Base-by-base conservation (phyloP, 2,329 filamentous ascomycete species). In the Botrytis porri region DNA sequence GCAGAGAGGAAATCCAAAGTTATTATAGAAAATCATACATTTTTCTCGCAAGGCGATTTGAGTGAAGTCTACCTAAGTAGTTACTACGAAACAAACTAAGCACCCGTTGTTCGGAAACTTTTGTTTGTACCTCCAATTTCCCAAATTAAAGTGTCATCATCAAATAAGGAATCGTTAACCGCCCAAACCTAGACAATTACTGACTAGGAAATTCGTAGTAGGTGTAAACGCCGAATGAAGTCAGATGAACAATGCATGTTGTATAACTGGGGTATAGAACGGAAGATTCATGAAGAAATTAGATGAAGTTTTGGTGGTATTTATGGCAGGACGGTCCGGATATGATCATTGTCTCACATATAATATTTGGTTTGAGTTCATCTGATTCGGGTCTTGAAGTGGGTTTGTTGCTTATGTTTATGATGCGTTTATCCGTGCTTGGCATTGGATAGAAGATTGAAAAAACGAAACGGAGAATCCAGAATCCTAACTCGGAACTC, bases 301-400 rank as follows among this genome's bases (percentile, higher is more conserved):
- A 59, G 35, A 65, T 72, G 39, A 60, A 51, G 37, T 43, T 54
- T 29, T 63, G 41, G n/a, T 39, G 69, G 6, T 54, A 29, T 69
- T 70, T 22, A 71, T 59, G 73, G 73, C 66, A 73, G 48, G 69
- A 64, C 73, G 73, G 71, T 54, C 73, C 73, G 73, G 66, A 69
- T 67, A 69, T 69, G 35, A 73, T 69, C 59, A 41, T 3, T 43
- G 54, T 72, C 35, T 67, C 69, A 72, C 59, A 69, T 72, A 69
- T 57, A 64, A 64, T 37, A 43, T 48, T 59, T 16, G 41, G 39
- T 48, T 67, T 67, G 69, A 71, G 70, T 73, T 54, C 61, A 67
- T 35, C 65, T 41, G 64, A 67, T 57, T 67, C 37, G 45, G 45
- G 35, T 54, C 14, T 39, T 67, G 64, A 57, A 66, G 45, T n/a